Evolutionary conservation across 257 asterid species (phyloP), one percentile per base, ranked within the genome.

Genomic region (Fraxinus quadrangulata): DNA sequence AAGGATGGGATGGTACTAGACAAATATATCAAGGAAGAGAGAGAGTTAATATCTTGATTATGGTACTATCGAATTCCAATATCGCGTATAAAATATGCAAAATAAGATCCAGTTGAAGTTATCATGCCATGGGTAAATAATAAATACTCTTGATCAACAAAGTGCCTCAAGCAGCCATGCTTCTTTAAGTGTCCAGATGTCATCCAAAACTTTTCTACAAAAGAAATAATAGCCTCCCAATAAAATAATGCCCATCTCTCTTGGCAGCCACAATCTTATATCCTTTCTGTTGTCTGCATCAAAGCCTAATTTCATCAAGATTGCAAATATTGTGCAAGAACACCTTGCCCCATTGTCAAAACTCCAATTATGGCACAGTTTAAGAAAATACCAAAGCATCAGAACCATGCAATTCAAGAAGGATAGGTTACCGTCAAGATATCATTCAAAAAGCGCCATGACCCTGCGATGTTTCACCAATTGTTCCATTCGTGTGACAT

Each of bases 401-500:
- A 54, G 51, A 45, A 56, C 77, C 61, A 7, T 24, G 2, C 17
- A 66, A 36, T 24, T 31, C 17, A 9, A 47, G 5, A 2, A 59
- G 6, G 34, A 42, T 56, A 21, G 67, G 23, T 5, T 16, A 70
- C 65, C 74, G 74, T 36, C 33, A 66, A 34, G 26, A 68, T 28
- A 33, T 54, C 40, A 67, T 73, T 87, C 89, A 85, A 70, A 82
- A 70, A 54, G 85, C 61, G 59, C 51, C 72, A 67, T 59, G 81
- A 67, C 79, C 67, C 63, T 85, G 79, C 10, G 91, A 89, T 66
- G 92, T 80, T 79, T 83, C 90, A 6, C 90, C 90, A 73, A 63
- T 81, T n/a, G 74, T 76, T 68, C 85, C 87, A 68, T 72, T 80
- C 54, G 83, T 33, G 40, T 74, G 80, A 51, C 68, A 77, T 67